Conservation (phyloP, 2,329 filamentous ascomycete species). For the Paraphaeosphaeria sporulosa region DNA sequence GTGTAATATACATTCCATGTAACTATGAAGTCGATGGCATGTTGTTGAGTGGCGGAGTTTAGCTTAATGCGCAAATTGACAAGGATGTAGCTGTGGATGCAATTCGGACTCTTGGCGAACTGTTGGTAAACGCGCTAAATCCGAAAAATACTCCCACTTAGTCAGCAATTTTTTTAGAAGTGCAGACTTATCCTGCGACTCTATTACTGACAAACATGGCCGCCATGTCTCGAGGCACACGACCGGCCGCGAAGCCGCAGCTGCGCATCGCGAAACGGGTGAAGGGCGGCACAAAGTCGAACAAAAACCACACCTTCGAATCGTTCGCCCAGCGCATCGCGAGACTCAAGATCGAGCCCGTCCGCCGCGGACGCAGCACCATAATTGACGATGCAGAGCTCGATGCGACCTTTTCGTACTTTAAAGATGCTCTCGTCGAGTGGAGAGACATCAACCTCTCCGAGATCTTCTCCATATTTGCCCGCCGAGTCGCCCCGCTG, state of each 20-base stretch:
- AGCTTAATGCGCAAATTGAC: neutral
- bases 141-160: no score
- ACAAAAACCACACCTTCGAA: constrained; percentile 88
- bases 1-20: neutral
- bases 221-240: constrained; percentile 50
- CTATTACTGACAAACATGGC: constrained; percentile 45
- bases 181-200: neutral
- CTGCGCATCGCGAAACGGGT: constrained; percentile 65
- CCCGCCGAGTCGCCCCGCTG: constrained; percentile 75
- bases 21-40: neutral
- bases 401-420: constrained; percentile 82
- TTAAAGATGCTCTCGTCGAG: constrained; percentile 80
- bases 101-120: no score
- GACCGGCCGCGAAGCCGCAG: constrained; percentile 34
- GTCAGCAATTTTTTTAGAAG: no score
- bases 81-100: no score
- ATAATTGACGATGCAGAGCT: constrained; percentile 82
- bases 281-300: constrained; percentile 75
- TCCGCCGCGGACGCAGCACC: constrained; percentile 86
- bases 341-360: constrained; percentile 90
- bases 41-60: neutral
- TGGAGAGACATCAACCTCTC: constrained; percentile 94
- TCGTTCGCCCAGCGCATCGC: constrained; percentile 89
- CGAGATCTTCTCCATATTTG: constrained; percentile 79
- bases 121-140: no score